phyloP scores from a whole-genome alignment of 331 rosid genomes.

The Spiraea crenata region DNA sequence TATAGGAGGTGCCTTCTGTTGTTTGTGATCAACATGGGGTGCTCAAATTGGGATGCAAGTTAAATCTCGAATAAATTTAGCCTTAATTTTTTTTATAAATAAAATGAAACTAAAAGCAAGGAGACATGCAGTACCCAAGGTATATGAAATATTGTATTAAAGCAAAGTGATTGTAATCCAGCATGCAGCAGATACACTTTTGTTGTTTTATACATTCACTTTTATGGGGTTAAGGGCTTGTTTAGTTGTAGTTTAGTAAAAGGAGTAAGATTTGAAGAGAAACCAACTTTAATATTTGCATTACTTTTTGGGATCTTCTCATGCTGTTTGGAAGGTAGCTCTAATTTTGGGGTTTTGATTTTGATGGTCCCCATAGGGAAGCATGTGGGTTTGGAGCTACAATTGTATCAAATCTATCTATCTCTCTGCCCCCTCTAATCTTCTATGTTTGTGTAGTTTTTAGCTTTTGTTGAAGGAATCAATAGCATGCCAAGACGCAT shows the following conservation, averaged over 20 bases:
- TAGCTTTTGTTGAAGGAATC: slow-evolving; percentile 62
- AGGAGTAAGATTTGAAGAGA: slow-evolving; percentile 40
- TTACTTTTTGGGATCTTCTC: slow-evolving; percentile 84
- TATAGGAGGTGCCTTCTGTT: background rate
- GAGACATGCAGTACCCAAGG: slow-evolving; percentile 39
- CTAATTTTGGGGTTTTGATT: slow-evolving; percentile 31
- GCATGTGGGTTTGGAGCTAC: slow-evolving; percentile 63
- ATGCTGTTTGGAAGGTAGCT: slow-evolving; percentile 46
- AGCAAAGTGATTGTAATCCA: slow-evolving; percentile 55
- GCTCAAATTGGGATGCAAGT: background rate
- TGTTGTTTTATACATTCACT: slow-evolving; percentile 33
- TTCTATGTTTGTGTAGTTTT: slow-evolving; percentile 33
- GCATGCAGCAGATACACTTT: slow-evolving; percentile 44
- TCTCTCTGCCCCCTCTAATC: slow-evolving; percentile 39
- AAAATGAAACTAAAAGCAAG: slow-evolving; percentile 19
- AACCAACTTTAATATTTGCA: slow-evolving; percentile 35
- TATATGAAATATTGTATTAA: slow-evolving; percentile 48
- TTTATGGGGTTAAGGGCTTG: slow-evolving; percentile 54
- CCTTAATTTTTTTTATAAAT: too few species aligned
- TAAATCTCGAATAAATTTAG: too few species aligned
- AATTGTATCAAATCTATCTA: slow-evolving; percentile 14
- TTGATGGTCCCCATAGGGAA: slow-evolving; percentile 64
- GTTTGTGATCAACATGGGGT: background rate
- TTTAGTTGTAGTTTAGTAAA: slow-evolving; percentile 10
- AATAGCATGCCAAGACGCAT: slow-evolving; percentile 69